Base-by-base conservation (phyloP, 352 stramenopile genomes). In the Phytophthora sansomeana region DNA sequence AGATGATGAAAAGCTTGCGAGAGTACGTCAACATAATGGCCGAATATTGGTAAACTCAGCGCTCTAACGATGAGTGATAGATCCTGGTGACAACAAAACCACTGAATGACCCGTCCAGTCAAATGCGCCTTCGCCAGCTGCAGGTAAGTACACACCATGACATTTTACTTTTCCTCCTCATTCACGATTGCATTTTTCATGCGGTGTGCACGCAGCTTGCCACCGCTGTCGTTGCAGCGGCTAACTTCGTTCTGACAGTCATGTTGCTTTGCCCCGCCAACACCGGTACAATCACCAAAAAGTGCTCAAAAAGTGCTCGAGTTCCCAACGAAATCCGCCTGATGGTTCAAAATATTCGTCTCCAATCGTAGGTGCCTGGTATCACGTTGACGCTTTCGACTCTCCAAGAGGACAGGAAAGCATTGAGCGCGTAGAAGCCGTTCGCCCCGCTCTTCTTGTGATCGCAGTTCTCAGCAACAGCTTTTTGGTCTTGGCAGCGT, bases 31-130 rank as follows among this genome's bases (percentile, higher is more conserved):
- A 39, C 36, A 21, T 42, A 5, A 21, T 21, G 13, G 9, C 36
- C 5, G 13, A 3, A 3, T 7, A 4, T 17, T 21, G 6, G 6
- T 19, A 42, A 42, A 42, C 6, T 2, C 14, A 5, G 3, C 35
- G 6, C 8, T 43, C 30, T 35, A 24, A 49, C 11, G 19, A 7
- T 35, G n/a, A 16, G 0, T 48, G 5, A 5, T 38, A 58, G 59
- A 64, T 85, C 42, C 52, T 91, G 8, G 78, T 89, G 48, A 81
- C 77, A 7, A 81, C 67, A n/a, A 76, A 82, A 1, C 35, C 59
- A 1, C 44, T 83, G 4, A 57, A 58, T 5, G 80, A 89, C 35
- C 13, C 55, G 0, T 51, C 59, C 3, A 85, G 75, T 14, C 57
- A 78, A 32, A 47, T 30, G 7, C 72, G 78, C 2, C 58, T 87